Evolutionary conservation across 441 rosid genomes (phyloP), one percentile per base, ranked within the genome.

Genomic region (Pelargonium cotyledonis): DNA sequence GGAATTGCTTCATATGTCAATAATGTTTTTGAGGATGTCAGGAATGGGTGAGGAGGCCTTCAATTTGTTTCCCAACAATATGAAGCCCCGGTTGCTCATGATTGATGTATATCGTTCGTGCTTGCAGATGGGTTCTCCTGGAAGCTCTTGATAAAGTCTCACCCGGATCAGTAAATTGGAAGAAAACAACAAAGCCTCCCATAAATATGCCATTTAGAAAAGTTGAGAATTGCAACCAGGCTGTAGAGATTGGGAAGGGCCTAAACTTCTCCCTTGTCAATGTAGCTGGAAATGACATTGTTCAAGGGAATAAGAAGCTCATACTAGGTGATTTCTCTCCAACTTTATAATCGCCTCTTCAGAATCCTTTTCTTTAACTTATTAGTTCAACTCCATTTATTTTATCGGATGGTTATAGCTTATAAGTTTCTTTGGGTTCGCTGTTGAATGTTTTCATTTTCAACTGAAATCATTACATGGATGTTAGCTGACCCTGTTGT

Each of bases 21-120:
- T 72, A 86, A 90, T 77, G 80, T 92, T 70, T 92, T 92, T 75
- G 99, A 95, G 83, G 99, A 95, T 83, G 86, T 90, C 69, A 84
- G 97, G 76, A 87, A 86, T 76, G 99, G 99, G 99, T 92, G 43
- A 76, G 76, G 82, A 82, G 86, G 68, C 61, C 43, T 69, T 70
- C 53, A 46, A 43, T 66, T 61, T 63, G 31, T 19, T 57, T 57
- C 63, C 63, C 63, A 2, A 23, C 63, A 57, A 19, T 57, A 19
- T 49, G 57, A 57, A 57, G 29, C 63, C 63, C 19, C 9, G 19
- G 63, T 19, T 57, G 11, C 26, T 19, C 29, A 8, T 40, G 29
- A 6, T 64, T 23, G 31, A 35, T 72, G 26, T 35, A 5, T 41
- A 65, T 58, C 41, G 57, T 40, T 15, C 51, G n/a, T 44, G 70